Evolutionary conservation across 2,329 filamentous ascomycete genomes (phyloP), one percentile per base, ranked within the genome.

Genomic region (Acephala macrosclerotiorum): DNA sequence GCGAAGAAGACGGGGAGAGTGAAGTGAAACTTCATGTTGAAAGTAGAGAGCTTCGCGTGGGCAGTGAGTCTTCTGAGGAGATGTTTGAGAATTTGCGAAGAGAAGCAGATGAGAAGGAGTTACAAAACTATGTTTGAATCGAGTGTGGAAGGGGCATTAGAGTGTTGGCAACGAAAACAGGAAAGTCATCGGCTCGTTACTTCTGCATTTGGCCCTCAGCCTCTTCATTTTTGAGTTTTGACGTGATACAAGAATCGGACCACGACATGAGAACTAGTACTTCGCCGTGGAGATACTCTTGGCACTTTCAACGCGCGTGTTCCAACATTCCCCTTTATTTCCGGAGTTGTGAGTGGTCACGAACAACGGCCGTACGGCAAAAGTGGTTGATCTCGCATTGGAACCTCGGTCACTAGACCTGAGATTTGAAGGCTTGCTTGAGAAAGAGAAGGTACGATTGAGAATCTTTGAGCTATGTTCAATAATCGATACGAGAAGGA

Each of bases 21-120:
- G 12, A 58, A 22, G 45, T 57, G 33, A 22, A 58, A 18, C 38
- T 58, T 40, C 60, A 63, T 63, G 42, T 26, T 63, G 40, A 16
- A 45, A n/a, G 25, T 33, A 53, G 49, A 33, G 49, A 53, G 49
- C 49, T 29, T 53, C 14, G 22, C 25, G 20, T 51, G 47, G 47
- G 25, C 9, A 16, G 47, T 45, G 6, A 25, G 18, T 26, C 38
- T 47, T 14, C 4, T n/a, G 25, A 45, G 38, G 9, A 26, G 20
- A 14, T 29, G 8, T 12, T 33, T n/a, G 29, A 3, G 22, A 5
- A 16, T 29, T 33, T 16, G 26, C 3, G 25, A 53, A 16, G 49
- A 53, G 3, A 16, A 53, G 14, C 2, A 18, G 26, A 53, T n/a
- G 49, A 53, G 45, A 53, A 53, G 49, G 49, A 49, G 45, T n/a